A percentile compares a stretch with the other conserved stretches of the same genome.
Evolutionary conservation across 345 rosid species (phyloP).

Genomic region (Dimocarpus longan): DNA sequence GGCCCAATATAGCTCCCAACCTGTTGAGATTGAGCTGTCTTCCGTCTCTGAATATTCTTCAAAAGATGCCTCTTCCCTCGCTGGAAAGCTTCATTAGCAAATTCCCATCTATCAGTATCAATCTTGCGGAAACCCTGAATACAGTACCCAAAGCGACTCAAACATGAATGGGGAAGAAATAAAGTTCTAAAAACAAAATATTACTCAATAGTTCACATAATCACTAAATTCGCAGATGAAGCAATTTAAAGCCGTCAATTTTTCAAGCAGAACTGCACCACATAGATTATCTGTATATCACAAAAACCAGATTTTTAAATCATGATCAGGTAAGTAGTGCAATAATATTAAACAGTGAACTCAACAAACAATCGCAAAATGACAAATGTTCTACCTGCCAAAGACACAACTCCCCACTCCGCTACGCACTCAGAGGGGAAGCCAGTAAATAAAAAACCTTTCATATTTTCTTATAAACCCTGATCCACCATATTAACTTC

Average conservation of each 20-base stretch:
- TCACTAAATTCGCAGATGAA: background rate
- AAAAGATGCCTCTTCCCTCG: slow-evolving; percentile 81
- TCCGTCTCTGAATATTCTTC: slow-evolving; percentile 84
- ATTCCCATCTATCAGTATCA: slow-evolving; percentile 92
- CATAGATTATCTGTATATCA: slow-evolving; percentile 10
- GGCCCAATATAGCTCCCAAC: slow-evolving; percentile 55
- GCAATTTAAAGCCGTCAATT: slow-evolving; percentile 15
- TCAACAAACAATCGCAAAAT: slow-evolving; percentile 12
- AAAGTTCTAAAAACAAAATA: slow-evolving; percentile 15
- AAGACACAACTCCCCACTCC: slow-evolving; percentile 39
- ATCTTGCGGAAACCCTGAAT: slow-evolving; percentile 82
- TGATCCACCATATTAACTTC: slow-evolving; percentile 13
- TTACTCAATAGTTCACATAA: background rate
- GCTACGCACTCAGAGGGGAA: slow-evolving; percentile 25
- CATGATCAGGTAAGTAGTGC: slow-evolving; percentile 11
- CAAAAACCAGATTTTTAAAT: background rate
- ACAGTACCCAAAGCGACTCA: slow-evolving; percentile 38
- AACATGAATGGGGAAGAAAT: slow-evolving; percentile 23
- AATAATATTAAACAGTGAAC: background rate
- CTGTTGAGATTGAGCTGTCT: slow-evolving; percentile 64
- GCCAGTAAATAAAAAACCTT: slow-evolving; percentile 21
- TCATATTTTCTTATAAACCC: slow-evolving; percentile 20
- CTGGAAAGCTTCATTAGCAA: slow-evolving; percentile 82
- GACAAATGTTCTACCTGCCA: slow-evolving; percentile 45
- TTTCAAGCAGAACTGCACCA: slow-evolving; percentile 18